phyloP scores from a whole-genome alignment of 495 filamentous ascomycete species.

The Neurospora sp. region DNA sequence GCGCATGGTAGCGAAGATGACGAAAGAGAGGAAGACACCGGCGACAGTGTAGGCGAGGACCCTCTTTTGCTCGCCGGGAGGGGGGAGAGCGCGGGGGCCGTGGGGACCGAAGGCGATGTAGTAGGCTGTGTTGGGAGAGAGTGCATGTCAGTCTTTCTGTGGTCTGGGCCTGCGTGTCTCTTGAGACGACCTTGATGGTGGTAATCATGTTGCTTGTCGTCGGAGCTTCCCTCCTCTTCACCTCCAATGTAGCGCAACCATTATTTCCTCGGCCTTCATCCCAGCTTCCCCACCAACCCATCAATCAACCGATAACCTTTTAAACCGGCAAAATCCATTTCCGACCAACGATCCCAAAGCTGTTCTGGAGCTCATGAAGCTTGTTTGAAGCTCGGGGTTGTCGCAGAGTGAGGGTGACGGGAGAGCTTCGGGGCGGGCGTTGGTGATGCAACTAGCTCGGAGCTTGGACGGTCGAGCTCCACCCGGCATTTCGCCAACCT shows the following conservation, averaged over 20 bases:
- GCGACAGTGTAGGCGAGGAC: slow-evolving; percentile 59
- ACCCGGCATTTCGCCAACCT: background rate
- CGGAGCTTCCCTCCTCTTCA: background rate
- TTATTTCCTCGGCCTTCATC: background rate
- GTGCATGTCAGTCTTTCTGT: slow-evolving; percentile 1
- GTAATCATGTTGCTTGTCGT: slow-evolving; percentile 2
- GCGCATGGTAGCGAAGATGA: slow-evolving; percentile 56
- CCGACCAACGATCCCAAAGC: background rate
- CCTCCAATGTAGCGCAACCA: background rate
- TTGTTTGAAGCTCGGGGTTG: background rate
- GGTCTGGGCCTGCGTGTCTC: background rate
- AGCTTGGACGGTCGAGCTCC: background rate
- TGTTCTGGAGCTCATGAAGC: background rate
- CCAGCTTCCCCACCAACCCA: background rate
- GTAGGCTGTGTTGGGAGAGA: slow-evolving; percentile 57
- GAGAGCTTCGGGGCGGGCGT: background rate
- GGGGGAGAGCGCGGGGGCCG: slow-evolving; percentile 71
- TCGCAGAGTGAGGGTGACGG: slow-evolving; percentile 1
- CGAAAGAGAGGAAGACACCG: slow-evolving; percentile 50
- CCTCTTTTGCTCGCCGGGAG: slow-evolving; percentile 72
- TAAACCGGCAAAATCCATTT: background rate
- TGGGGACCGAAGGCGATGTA: slow-evolving; percentile 97
- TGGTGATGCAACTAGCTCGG: slow-evolving; percentile 7
- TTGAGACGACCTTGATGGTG: slow-evolving; percentile 5
- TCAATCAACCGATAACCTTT: background rate